These are phyloP conservation scores for Tagetes erecta DNA, from an alignment of 129 eudicot genomes.

Conservation along the genomic window DNA sequence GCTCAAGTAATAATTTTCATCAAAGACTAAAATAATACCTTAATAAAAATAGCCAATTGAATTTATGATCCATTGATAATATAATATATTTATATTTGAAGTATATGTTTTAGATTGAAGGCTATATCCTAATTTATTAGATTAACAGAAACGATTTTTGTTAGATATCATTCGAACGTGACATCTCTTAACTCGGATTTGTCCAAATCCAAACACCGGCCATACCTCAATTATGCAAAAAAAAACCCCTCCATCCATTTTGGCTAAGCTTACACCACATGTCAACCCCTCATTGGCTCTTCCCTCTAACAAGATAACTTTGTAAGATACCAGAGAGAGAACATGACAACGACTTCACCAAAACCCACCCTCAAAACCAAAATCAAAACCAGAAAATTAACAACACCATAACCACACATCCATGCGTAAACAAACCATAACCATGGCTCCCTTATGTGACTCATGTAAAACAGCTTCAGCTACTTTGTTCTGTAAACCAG, in stretches of 20 bases:
- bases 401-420: constrained; percentile 4
- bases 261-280: constrained; percentile 47
- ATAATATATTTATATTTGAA: too few species aligned
- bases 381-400: constrained; percentile 7
- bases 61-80: too few species aligned
- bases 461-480: constrained; percentile 78
- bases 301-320: constrained; percentile 17
- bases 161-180: background rate
- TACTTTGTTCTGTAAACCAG: constrained; percentile 68
- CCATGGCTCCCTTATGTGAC: constrained; percentile 59
- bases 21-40: too few species aligned
- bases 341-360: background rate
- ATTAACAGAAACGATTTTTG: too few species aligned
- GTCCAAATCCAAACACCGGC: constrained; percentile 18
- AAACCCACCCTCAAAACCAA: constrained; percentile 10
- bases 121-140: too few species aligned
- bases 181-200: background rate
- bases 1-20: too few species aligned
- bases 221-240: constrained; percentile 17
- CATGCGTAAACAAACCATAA: constrained; percentile 45
- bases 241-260: background rate
- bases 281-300: constrained; percentile 34
- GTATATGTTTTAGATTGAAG: too few species aligned
- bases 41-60: too few species aligned
- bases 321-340: constrained; percentile 22